phyloP scores from a whole-genome alignment of 345 rosid genomes.

The Brassica incana region DNA sequence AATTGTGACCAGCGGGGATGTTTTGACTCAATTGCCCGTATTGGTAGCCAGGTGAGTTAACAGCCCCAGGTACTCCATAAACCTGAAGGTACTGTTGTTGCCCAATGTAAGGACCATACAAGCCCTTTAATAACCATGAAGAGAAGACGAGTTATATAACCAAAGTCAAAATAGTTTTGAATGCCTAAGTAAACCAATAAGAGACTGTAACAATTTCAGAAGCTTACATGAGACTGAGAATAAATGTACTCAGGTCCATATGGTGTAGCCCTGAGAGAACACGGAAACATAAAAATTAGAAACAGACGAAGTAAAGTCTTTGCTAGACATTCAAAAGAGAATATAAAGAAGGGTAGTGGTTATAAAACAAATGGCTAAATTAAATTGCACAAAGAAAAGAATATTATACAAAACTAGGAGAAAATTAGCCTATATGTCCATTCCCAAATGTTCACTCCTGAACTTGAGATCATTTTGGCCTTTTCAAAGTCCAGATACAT shows the following conservation, averaged over 20 bases:
- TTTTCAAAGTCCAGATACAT: constrained; percentile 29
- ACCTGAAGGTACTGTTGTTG: constrained; percentile 88
- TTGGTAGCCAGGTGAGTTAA: constrained; percentile 60
- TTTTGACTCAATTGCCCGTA: constrained; percentile 69
- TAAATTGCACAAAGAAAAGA: neutral
- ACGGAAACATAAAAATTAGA: constrained; percentile 2
- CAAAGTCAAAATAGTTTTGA: neutral
- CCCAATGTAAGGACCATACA: constrained; percentile 64
- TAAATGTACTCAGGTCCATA: constrained; percentile 79
- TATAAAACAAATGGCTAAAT: neutral
- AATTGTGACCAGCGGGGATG: constrained; percentile 65
- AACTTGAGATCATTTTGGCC: neutral
- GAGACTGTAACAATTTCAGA: neutral
- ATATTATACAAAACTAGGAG: constrained; percentile 8
- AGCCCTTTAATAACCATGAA: constrained; percentile 47
- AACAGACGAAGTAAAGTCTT: neutral
- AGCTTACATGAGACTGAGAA: constrained; percentile 60
- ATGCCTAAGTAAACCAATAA: constrained; percentile 18
- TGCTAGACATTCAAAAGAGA: neutral
- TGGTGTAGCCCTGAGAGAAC: constrained; percentile 62
- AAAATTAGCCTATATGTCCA: constrained; percentile 2
- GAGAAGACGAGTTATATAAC: constrained; percentile 10
- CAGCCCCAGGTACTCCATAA: constrained; percentile 75
- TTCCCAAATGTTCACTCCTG: neutral
- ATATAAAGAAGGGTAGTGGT: neutral